These are phyloP conservation scores for Acacia melanoxylon DNA, from an alignment of 306 rosid genomes.

Conservation along the genomic window DNA sequence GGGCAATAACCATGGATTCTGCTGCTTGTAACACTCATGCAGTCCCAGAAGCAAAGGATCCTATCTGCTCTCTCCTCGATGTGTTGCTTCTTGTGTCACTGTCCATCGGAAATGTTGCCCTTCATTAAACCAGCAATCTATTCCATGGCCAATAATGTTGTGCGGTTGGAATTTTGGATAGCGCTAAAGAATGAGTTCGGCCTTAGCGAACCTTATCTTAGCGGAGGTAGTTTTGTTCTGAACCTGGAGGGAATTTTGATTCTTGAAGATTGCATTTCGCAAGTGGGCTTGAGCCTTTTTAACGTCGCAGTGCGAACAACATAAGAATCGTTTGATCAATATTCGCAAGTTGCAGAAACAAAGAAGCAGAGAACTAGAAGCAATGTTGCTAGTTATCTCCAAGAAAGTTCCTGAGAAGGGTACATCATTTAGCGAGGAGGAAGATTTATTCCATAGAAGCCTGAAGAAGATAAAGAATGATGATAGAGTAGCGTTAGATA, in stretches of 20 bases:
- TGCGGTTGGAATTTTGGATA: neutral
- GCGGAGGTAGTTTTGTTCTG: neutral
- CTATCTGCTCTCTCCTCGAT: neutral
- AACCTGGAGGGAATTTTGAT: neutral
- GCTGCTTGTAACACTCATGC: conserved; percentile 70
- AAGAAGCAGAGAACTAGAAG: too few relatives aligned
- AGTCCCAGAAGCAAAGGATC: conserved; percentile 41
- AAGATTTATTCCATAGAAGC: too few relatives aligned
- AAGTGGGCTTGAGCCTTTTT: neutral
- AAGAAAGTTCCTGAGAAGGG: too few relatives aligned
- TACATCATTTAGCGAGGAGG: too few relatives aligned
- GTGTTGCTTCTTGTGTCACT: neutral
- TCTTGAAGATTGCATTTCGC: neutral
- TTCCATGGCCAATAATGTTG: neutral
- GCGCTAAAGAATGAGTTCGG: neutral
- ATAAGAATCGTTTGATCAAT: neutral
- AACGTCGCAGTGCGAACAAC: conserved; percentile 20
- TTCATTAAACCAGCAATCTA: neutral
- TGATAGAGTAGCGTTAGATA: too few relatives aligned
- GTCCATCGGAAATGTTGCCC: neutral
- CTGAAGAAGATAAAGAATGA: too few relatives aligned
- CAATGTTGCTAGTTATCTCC: too few relatives aligned
- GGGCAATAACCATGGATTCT: conserved; percentile 60
- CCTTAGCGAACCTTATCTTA: neutral
- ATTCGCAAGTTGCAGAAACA: neutral